Percentiles rank a stretch among this genome's conserved stretches.
Conservation (phyloP, 2,329 filamentous ascomycete species). For the Penicillium fuscoglaucum region DNA sequence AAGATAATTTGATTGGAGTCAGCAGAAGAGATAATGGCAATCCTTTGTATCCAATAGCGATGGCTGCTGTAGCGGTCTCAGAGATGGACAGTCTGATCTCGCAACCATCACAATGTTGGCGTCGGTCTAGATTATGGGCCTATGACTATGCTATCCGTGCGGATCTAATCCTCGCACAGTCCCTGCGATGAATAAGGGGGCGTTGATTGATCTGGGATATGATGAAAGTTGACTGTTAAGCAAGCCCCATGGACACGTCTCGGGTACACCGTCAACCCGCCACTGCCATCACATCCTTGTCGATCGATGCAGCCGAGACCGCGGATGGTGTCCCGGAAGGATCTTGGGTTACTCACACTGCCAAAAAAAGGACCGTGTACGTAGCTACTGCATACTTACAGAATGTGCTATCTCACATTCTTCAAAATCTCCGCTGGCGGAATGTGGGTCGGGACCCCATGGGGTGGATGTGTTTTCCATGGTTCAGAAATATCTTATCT, state of each 20-base stretch:
- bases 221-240: neutral
- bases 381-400: neutral
- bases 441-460: conserved; percentile 12
- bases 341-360: conserved; percentile 19
- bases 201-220: neutral
- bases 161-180: neutral
- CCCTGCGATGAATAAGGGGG: conserved; percentile 1
- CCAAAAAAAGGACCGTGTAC: neutral
- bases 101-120: neutral
- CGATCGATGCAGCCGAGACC: conserved; percentile 11
- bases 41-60: neutral
- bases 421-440: conserved; percentile 1
- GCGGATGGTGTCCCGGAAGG: conserved; percentile 6
- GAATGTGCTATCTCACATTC: conserved; percentile 10
- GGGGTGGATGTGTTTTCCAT: conserved; percentile 6
- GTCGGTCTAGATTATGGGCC: conserved; percentile 6
- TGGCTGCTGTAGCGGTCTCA: conserved; percentile 4
- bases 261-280: conserved; percentile 12
- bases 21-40: neutral
- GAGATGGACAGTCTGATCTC: conserved; percentile 6
- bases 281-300: conserved; percentile 10
- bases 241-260: conserved; percentile 5
- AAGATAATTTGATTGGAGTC: neutral
- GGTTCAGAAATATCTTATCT: neutral
- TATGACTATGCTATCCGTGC: conserved; percentile 6